Evolutionary conservation across 2,329 filamentous ascomycete genomes (phyloP).

Genomic region (Fusarium odoratissimum): DNA sequence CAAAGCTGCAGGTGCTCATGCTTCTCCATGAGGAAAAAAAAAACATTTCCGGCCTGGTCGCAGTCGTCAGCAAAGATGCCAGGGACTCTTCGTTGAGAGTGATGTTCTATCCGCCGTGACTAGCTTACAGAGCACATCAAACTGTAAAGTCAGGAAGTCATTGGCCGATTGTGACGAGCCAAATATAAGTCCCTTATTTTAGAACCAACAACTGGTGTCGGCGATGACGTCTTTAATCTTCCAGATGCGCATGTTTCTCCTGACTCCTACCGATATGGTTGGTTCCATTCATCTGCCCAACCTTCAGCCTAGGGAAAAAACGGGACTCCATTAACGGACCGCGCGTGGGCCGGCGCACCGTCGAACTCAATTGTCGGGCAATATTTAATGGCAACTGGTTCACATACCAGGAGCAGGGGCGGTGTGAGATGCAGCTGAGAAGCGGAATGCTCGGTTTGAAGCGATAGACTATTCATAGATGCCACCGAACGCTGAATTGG

Average conservation of each 20-base stretch:
- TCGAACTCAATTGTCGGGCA: constrained; percentile 43
- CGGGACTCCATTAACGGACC: constrained; percentile 46
- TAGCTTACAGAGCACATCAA: background rate
- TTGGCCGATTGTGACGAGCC: constrained; percentile 7
- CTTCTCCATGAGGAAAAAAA: constrained; percentile 1
- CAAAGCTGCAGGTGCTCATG: constrained; percentile 40
- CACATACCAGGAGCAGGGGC: constrained; percentile 20
- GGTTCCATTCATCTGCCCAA: constrained; percentile 38
- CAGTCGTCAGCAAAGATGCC: constrained; percentile 5
- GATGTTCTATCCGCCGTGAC: background rate
- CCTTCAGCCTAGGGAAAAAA: constrained; percentile 45
- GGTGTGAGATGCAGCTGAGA: constrained; percentile 27
- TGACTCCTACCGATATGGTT: constrained; percentile 35
- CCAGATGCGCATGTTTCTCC: constrained; percentile 27
- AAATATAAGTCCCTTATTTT: constrained; percentile 2
- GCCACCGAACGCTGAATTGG: background rate
- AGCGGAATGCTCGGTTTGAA: background rate
- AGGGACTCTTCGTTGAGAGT: background rate
- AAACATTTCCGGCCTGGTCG: constrained; percentile 11
- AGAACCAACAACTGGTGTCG: constrained; percentile 13
- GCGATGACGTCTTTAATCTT: constrained; percentile 30
- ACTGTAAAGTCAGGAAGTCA: background rate
- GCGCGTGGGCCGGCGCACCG: constrained; percentile 44
- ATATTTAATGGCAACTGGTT: constrained; percentile 22
- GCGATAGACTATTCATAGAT: background rate